phyloP scores from a whole-genome alignment of 495 filamentous ascomycete species.

The Aspergillus biplanus region DNA sequence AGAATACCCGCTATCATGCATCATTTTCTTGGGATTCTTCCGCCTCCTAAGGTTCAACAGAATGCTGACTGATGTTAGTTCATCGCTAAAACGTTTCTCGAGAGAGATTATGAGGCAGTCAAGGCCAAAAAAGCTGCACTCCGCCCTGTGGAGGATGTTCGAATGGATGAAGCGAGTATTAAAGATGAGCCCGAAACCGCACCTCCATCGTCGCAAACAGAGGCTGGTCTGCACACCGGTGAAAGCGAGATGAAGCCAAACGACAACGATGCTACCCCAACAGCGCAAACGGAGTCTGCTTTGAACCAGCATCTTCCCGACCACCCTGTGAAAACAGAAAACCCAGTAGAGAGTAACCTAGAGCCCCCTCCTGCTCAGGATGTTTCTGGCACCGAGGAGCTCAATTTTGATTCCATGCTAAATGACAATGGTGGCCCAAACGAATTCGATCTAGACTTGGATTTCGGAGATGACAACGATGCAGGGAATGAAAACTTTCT shows the following conservation, averaged over 20 bases:
- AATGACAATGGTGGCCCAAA: conserved; percentile 38
- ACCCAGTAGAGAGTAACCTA: conserved; percentile 20
- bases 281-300: conserved; percentile 16
- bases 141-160: conserved; percentile 34
- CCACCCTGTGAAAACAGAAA: conserved; percentile 34
- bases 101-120: conserved; percentile 49
- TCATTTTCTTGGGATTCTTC: neutral
- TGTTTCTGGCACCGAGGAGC: conserved; percentile 32
- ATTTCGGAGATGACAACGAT: conserved; percentile 50
- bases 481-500: conserved; percentile 48
- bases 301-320: conserved; percentile 16
- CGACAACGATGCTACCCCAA: conserved; percentile 19
- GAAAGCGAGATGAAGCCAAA: conserved; percentile 23
- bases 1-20: neutral
- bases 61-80: conserved; percentile 37
- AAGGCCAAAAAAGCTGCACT: conserved; percentile 39
- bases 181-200: conserved; percentile 24
- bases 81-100: conserved; percentile 50
- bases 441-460: conserved; percentile 50
- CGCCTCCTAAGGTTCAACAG: conserved; percentile 1
- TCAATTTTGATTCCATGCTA: conserved; percentile 46
- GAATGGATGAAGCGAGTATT: conserved; percentile 34
- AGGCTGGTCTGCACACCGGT: conserved; percentile 15
- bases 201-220: conserved; percentile 23
- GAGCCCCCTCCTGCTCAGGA: conserved; percentile 24